Conservation (phyloP, 257 asterid species). For the Henckelia pumila region DNA sequence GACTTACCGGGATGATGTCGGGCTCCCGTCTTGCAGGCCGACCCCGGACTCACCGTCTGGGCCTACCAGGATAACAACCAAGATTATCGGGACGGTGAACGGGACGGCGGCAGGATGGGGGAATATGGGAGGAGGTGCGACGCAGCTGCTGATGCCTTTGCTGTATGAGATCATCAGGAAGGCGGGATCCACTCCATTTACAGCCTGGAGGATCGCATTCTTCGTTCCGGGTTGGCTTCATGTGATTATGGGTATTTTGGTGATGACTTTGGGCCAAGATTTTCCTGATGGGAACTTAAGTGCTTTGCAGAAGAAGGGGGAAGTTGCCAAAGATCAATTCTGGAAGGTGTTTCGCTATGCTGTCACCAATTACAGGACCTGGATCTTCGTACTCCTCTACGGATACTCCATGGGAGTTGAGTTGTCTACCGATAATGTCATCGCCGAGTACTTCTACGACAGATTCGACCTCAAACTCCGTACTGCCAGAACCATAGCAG, state of each 20-base stretch:
- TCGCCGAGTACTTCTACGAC: conserved; percentile 62
- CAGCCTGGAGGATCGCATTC: conserved; percentile 69
- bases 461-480: conserved; percentile 55
- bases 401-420: conserved; percentile 80
- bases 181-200: conserved; percentile 44
- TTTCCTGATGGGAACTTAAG: conserved; percentile 67
- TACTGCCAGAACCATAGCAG: conserved; percentile 56
- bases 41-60: too few species aligned
- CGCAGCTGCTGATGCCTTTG: conserved; percentile 64
- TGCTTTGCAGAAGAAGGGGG: conserved; percentile 49
- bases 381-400: conserved; percentile 60
- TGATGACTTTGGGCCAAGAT: conserved; percentile 61
- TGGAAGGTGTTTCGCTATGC: conserved; percentile 52
- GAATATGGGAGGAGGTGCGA: conserved; percentile 73
- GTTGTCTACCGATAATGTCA: conserved; percentile 51
- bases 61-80: too few species aligned
- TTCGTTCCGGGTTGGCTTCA: conserved; percentile 66
- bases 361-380: conserved; percentile 60
- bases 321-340: conserved; percentile 46
- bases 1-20: too few species aligned
- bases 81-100: conserved; percentile 52
- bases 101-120: conserved; percentile 78
- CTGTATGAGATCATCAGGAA: conserved; percentile 41
- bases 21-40: too few species aligned
- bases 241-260: conserved; percentile 53